Evolutionary conservation across 345 rosid species (phyloP).

Genomic region (Citropsis articulata): DNA sequence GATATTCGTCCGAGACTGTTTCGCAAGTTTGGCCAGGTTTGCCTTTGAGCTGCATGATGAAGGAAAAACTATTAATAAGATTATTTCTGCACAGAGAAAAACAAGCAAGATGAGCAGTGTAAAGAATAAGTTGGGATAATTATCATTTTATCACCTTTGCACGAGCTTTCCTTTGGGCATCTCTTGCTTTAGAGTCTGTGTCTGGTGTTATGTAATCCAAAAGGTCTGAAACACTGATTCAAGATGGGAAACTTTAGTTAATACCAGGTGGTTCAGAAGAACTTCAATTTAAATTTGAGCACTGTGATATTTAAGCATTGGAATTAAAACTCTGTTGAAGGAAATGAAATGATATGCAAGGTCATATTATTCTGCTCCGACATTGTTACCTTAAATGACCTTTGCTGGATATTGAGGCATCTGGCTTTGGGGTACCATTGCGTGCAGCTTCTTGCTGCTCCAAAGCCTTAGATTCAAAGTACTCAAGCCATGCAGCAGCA

Average conservation of each 20-base stretch:
- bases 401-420: constrained; percentile 97
- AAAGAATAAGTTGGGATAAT: constrained; percentile 6
- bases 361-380: not conserved
- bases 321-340: not conserved
- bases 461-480: constrained; percentile 86
- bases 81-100: constrained; percentile 7
- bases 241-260: constrained; percentile 14
- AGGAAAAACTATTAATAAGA: constrained; percentile 9
- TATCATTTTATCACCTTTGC: constrained; percentile 57
- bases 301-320: not conserved
- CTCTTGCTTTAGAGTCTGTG: constrained; percentile 79
- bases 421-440: constrained; percentile 95
- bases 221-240: constrained; percentile 90
- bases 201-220: constrained; percentile 96
- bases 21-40: constrained; percentile 72
- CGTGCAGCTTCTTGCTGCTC: constrained; percentile 99
- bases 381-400: constrained; percentile 85
- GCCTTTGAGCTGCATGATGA: constrained; percentile 59
- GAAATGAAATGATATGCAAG: not conserved
- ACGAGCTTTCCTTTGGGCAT: constrained; percentile 90
- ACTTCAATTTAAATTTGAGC: not conserved
- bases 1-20: constrained; percentile 55
- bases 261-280: not conserved
- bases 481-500: constrained; percentile 99
- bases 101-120: not conserved